A percentile compares a stretch with the other conserved stretches of the same genome.
phyloP scores from a whole-genome alignment of 2,329 filamentous ascomycete genomes.

The Rutstroemia sp. region DNA sequence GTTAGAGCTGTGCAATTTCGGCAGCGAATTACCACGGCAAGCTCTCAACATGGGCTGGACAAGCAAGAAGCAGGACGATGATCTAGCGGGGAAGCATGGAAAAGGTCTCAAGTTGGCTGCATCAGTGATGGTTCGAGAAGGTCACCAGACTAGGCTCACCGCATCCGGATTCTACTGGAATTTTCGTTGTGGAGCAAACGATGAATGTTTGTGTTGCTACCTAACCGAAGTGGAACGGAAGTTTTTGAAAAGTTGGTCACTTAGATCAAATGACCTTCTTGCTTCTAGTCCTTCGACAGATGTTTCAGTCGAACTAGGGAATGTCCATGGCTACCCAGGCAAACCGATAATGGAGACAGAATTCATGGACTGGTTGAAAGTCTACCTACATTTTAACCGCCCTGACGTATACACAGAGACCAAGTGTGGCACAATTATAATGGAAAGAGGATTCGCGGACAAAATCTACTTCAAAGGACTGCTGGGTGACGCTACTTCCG shows the following conservation, averaged over 20 bases:
- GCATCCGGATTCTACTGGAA: constrained; percentile 14
- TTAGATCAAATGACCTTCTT: not conserved
- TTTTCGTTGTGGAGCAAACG: constrained; percentile 13
- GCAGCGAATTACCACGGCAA: constrained; percentile 9
- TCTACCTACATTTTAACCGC: constrained; percentile 10
- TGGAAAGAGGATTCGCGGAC: constrained; percentile 4
- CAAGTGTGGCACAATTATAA: constrained; percentile 6
- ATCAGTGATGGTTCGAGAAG: constrained; percentile 21
- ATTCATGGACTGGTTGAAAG: constrained; percentile 11
- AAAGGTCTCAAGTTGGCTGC: constrained; percentile 27
- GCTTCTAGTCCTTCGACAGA: constrained; percentile 14
- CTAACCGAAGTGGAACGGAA: constrained; percentile 1
- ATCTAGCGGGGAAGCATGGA: constrained; percentile 23
- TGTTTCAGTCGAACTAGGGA: constrained; percentile 17
- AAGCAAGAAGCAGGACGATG: constrained; percentile 10
- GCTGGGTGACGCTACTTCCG: not conserved
- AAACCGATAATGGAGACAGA: not conserved
- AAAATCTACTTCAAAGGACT: constrained; percentile 19
- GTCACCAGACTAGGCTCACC: constrained; percentile 15
- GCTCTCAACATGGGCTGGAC: constrained; percentile 11
- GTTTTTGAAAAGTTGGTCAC: not conserved
- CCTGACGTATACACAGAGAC: constrained; percentile 12
- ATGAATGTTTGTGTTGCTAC: constrained; percentile 11
- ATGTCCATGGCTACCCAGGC: not conserved
- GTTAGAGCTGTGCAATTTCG: not conserved